Base-by-base conservation (phyloP, 345 rosid genomes). In the Gossypium turneri region DNA sequence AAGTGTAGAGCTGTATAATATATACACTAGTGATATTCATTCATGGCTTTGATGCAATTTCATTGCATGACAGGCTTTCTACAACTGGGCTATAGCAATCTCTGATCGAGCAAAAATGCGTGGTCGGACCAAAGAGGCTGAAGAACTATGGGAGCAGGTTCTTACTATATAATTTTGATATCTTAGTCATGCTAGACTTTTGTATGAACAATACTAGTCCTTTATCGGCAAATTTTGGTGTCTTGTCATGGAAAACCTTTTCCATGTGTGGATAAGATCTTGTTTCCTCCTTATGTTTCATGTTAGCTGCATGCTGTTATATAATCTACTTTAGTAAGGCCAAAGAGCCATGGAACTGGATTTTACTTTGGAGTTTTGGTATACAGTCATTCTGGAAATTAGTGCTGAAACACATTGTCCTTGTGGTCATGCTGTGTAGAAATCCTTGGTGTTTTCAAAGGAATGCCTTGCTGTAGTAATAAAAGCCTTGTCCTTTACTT, bases 71-170 rank as follows among this genome's bases (percentile, higher is more conserved):
- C 80, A 96, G 99, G 99, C 99, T 67, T 96, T 88, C 87, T 96
- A 96, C 82, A 96, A 93, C 72, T 96, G 99, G 98, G 99, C 99
- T 45, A 96, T 96, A 77, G 99, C 99, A 70, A 93, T 96, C 73
- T 96, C 99, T 73, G 99, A 96, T 81, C 85, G 99, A 79, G 99
- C 99, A 67, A 96, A 92, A 88, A 93, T 93, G 95, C 97, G 99
- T 72, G 98, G 99, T 71, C 98, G 97, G 76, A 96, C 99, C 64
- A 96, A 93, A 85, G 99, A 96, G 83, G 99, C 97, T 69, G 99
- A 96, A 86, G 97, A 96, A 86, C 78, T 93, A 41, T 96, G 99
- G 99, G 88, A 89, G 85, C 97, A 90, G 90, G 99, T 93, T 78
- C 66, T 63, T 55, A 57, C 9, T 43, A 12, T 57, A 61, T 75